A percentile compares a stretch with the other conserved stretches of the same genome.
phyloP scores from a whole-genome alignment of 2,329 filamentous ascomycete genomes.

The Acephala macrosclerotiorum region DNA sequence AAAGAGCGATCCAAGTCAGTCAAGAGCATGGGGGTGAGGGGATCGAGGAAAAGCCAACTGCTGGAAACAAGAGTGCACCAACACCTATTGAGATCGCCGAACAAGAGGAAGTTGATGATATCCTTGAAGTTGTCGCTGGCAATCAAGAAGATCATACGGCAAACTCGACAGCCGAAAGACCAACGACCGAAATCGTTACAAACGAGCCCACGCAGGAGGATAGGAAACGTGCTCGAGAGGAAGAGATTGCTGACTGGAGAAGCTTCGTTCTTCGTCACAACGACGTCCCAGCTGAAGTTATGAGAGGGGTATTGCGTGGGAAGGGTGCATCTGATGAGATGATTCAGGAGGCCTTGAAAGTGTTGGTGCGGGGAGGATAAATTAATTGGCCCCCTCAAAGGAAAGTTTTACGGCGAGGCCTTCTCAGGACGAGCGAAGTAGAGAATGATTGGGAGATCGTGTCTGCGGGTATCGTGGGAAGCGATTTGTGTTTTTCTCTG shows the following conservation, averaged over 20 bases:
- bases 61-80: neutral
- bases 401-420: no score
- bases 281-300: neutral
- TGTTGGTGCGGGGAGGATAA: neutral
- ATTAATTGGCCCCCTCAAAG: neutral
- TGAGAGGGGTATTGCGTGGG: neutral
- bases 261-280: neutral
- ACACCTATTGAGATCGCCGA: neutral
- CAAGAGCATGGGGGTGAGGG: neutral
- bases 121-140: neutral
- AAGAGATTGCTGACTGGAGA: neutral
- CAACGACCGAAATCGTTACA: neutral
- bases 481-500: neutral
- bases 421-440: neutral
- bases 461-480: neutral
- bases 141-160: neutral
- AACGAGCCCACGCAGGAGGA: neutral
- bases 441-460: no score
- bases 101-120: neutral
- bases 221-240: neutral
- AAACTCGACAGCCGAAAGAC: neutral
- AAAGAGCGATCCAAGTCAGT: neutral
- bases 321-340: neutral
- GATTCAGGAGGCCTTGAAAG: neutral
- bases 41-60: neutral